phyloP scores from a whole-genome alignment of 768 basidiomycete genomes.

The Auricularia auricula-judae region DNA sequence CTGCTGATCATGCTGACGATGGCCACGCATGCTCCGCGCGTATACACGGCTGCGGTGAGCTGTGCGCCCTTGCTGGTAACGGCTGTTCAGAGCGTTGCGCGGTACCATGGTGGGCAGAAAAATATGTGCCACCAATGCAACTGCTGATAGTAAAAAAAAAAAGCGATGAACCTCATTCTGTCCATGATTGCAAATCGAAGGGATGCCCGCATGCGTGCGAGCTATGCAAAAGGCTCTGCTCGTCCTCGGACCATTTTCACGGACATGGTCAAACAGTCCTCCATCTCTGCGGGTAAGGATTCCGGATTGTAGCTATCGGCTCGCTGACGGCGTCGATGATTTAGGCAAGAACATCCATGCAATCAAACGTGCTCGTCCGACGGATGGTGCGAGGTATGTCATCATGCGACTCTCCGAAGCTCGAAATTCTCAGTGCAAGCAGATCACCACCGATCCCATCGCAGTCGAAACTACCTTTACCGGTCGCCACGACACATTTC shows the following conservation, averaged over 20 bases:
- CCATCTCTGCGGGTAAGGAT: constrained; percentile 48
- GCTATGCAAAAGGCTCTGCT: constrained; percentile 45
- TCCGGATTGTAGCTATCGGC: not conserved
- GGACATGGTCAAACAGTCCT: constrained; percentile 26
- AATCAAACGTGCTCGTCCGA: constrained; percentile 26
- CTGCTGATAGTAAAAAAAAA: not conserved
- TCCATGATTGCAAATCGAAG: constrained; percentile 39
- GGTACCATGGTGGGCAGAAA: not conserved
- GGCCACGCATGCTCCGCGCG: constrained; percentile 43
- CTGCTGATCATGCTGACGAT: constrained; percentile 35
- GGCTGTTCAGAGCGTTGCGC: constrained; percentile 30
- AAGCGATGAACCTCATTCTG: constrained; percentile 34
- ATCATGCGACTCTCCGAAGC: not conserved
- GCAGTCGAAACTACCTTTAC: constrained; percentile 53
- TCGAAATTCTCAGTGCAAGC: not conserved
- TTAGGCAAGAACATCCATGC: constrained; percentile 44
- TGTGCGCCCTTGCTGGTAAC: not conserved
- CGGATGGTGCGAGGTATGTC: constrained; percentile 36
- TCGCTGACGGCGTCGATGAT: not conserved
- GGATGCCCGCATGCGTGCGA: constrained; percentile 44
- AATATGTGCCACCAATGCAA: not conserved
- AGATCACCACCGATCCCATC: constrained; percentile 43
- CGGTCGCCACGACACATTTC: constrained; percentile 48
- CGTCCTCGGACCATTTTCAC: constrained; percentile 38
- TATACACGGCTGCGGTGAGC: constrained; percentile 40